Conservation (phyloP, 2,329 filamentous ascomycete species). For the Alternaria panax region DNA sequence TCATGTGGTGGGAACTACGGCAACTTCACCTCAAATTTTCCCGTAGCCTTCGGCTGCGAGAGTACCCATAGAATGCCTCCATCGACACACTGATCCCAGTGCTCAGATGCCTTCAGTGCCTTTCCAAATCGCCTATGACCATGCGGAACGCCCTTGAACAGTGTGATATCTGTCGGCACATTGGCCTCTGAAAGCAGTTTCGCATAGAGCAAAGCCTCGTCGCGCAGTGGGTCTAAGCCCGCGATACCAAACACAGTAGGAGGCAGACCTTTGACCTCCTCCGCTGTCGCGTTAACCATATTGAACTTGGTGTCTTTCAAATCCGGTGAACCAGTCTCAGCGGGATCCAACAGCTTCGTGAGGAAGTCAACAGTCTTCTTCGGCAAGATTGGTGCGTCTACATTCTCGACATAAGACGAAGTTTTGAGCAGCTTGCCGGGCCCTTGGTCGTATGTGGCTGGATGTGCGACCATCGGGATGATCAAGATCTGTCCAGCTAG, state of each 20-base stretch:
- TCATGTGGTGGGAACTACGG: neutral
- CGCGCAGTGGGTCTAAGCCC: conserved; percentile 59
- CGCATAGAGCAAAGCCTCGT: conserved; percentile 59
- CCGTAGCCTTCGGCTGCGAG: conserved; percentile 43
- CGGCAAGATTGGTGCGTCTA: conserved; percentile 59
- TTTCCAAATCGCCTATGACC: conserved; percentile 58
- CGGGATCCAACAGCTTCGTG: conserved; percentile 27
- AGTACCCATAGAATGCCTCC: conserved; percentile 56
- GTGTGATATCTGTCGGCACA: conserved; percentile 58
- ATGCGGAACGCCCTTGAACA: conserved; percentile 64
- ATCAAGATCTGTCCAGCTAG: conserved; percentile 59
- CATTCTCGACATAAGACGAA: conserved; percentile 54
- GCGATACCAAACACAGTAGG: conserved; percentile 59
- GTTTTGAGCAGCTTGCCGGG: conserved; percentile 49
- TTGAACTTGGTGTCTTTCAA: conserved; percentile 44
- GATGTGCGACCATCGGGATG: conserved; percentile 50
- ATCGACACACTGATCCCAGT: conserved; percentile 56
- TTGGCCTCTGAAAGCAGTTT: conserved; percentile 53
- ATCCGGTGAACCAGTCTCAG: conserved; percentile 26
- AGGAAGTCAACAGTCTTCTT: conserved; percentile 49
- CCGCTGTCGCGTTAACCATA: conserved; percentile 40
- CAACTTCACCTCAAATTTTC: conserved; percentile 46
- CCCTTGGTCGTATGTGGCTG: conserved; percentile 48
- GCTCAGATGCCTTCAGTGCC: conserved; percentile 48
- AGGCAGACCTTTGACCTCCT: conserved; percentile 54